Percentiles rank a stretch among this genome's conserved stretches.
These are phyloP conservation scores for Thuidium tamariscinum DNA, from an alignment of 225 moss, liverwort and hornwort species.

Conservation along the genomic window DNA sequence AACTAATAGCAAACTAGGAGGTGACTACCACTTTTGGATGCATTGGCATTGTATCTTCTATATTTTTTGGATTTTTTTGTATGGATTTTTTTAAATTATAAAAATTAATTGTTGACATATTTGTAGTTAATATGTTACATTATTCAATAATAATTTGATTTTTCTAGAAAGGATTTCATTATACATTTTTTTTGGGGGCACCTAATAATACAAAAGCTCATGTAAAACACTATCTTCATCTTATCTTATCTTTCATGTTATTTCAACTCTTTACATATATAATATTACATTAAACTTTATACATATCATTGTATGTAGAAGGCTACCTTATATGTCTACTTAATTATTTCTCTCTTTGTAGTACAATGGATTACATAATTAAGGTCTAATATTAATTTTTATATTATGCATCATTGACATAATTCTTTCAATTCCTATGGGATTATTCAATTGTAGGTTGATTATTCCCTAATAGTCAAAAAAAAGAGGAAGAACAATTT, in stretches of 20 bases:
- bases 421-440: background rate
- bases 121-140: background rate
- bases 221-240: background rate
- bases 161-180: background rate
- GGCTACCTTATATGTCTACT: background rate
- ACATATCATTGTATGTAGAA: background rate
- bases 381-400: background rate
- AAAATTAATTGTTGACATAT: background rate
- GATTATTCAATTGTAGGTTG: background rate
- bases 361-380: background rate
- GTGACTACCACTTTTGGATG: too few relatives aligned
- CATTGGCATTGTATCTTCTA: background rate
- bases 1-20: too few relatives aligned
- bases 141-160: background rate
- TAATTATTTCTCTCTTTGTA: background rate
- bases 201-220: background rate
- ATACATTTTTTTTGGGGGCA: background rate
- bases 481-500: background rate
- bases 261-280: background rate
- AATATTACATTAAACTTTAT: background rate
- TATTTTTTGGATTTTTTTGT: background rate
- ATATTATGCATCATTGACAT: background rate
- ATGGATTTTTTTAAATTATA: background rate
- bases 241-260: background rate
- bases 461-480: background rate